Evolutionary conservation across 208 protist genomes (phyloP).

Genomic region (Giardia duodenalis): DNA sequence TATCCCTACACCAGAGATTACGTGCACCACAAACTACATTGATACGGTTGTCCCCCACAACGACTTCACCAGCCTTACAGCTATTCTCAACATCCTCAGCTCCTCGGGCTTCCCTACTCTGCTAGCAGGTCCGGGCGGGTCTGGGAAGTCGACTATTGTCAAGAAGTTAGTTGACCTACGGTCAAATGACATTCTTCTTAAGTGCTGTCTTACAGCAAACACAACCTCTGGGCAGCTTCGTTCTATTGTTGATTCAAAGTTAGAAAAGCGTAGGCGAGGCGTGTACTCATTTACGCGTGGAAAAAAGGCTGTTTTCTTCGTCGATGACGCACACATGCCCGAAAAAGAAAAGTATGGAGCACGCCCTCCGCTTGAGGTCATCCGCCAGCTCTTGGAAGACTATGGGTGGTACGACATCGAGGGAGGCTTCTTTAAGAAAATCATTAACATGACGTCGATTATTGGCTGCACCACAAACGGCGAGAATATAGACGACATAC

Average conservation of each 20-base stretch:
- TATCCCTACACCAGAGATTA: neutral
- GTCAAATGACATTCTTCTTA: neutral
- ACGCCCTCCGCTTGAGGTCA: constrained; percentile 61
- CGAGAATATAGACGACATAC: neutral
- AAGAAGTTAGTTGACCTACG: neutral
- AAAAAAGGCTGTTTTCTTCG: constrained; percentile 81
- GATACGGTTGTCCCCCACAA: constrained; percentile 69
- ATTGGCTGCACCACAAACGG: neutral
- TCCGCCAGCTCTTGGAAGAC: constrained; percentile 62
- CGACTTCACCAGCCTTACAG: constrained; percentile 76
- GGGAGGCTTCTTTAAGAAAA: constrained; percentile 44
- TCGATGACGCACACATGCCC: constrained; percentile 97
- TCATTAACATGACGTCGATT: constrained; percentile 13
- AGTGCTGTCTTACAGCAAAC: constrained; percentile 16
- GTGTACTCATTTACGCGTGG: constrained; percentile 73
- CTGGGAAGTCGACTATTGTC: constrained; percentile 78
- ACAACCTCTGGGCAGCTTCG: constrained; percentile 5
- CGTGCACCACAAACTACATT: neutral
- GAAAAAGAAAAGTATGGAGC: constrained; percentile 59
- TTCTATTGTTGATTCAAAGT: constrained; percentile 68
- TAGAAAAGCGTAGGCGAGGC: constrained; percentile 73
- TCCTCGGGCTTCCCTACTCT: constrained; percentile 63
- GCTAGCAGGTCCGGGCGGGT: constrained; percentile 74
- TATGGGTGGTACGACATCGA: constrained; percentile 71
- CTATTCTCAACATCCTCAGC: constrained; percentile 63